phyloP scores from a whole-genome alignment of 768 basidiomycete species.

The Phaffia australis region DNA sequence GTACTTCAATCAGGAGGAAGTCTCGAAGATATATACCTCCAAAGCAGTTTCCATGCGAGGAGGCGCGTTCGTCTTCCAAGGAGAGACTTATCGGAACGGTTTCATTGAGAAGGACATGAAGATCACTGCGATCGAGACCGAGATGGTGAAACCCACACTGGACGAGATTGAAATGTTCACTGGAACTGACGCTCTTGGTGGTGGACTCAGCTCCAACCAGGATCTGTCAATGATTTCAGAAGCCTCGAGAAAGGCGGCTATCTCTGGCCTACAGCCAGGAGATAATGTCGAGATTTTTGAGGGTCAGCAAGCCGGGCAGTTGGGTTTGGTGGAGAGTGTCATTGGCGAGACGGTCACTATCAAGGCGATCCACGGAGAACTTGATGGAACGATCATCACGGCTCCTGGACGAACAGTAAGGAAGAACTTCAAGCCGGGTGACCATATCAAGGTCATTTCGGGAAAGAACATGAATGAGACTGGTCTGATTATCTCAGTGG shows the following conservation, averaged over 20 bases:
- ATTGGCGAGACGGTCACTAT: constrained; percentile 76
- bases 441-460: constrained; percentile 96
- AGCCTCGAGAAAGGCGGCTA: constrained; percentile 80
- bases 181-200: constrained; percentile 55
- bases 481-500: constrained; percentile 83
- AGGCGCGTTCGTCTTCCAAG: constrained; percentile 69
- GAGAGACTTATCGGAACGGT: constrained; percentile 79
- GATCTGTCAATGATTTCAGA: constrained; percentile 87
- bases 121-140: constrained; percentile 59
- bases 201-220: constrained; percentile 50
- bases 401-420: constrained; percentile 70
- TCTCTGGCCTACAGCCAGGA: constrained; percentile 88
- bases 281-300: constrained; percentile 97
- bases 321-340: constrained; percentile 85
- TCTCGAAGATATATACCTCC: constrained; percentile 66
- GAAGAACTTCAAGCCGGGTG: constrained; percentile 91
- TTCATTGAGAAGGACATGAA: constrained; percentile 80
- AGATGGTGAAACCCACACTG: constrained; percentile 86
- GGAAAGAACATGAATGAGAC: constrained; percentile 92
- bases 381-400: constrained; percentile 76
- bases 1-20: constrained; percentile 88
- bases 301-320: constrained; percentile 86
- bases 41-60: constrained; percentile 59
- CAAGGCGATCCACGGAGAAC: constrained; percentile 60
- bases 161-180: constrained; percentile 93